phyloP scores from a whole-genome alignment of 2,329 filamentous ascomycete genomes.

The Colletotrichum sp. region DNA sequence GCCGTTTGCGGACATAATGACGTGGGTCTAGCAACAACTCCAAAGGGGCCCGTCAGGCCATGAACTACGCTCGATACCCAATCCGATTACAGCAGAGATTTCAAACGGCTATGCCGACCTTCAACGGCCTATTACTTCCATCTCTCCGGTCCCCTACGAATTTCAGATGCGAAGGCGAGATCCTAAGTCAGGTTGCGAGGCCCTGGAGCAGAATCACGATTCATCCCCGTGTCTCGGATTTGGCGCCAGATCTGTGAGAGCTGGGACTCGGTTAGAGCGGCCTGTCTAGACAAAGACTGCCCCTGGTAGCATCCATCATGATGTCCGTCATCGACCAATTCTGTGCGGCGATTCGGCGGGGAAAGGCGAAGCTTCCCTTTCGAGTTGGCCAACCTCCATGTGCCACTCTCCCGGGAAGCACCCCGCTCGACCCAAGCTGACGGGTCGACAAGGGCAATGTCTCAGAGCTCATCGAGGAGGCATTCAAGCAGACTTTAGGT shows the following conservation, averaged over 20 bases:
- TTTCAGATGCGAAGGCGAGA: neutral
- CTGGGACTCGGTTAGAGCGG: neutral
- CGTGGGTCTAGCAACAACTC: neutral
- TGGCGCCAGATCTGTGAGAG: neutral
- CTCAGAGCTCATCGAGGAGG: neutral
- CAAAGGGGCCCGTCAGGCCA: neutral
- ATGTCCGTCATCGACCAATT: neutral
- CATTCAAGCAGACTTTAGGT: neutral
- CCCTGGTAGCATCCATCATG: neutral
- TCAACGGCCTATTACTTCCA: neutral
- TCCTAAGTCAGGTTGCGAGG: neutral
- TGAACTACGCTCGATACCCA: neutral
- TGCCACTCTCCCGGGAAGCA: neutral
- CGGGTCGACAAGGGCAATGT: neutral
- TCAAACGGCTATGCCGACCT: neutral
- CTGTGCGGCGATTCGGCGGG: neutral
- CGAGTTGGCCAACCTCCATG: no score
- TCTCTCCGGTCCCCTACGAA: neutral
- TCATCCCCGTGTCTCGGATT: neutral
- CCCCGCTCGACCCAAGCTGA: neutral
- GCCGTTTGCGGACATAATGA: conserved; percentile 11
- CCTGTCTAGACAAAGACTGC: neutral
- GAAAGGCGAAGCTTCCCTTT: neutral
- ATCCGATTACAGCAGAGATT: neutral
- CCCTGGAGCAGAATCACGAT: neutral